Conservation (phyloP, 139 green algal species). For the Chlamydomonas asymmetrica region DNA sequence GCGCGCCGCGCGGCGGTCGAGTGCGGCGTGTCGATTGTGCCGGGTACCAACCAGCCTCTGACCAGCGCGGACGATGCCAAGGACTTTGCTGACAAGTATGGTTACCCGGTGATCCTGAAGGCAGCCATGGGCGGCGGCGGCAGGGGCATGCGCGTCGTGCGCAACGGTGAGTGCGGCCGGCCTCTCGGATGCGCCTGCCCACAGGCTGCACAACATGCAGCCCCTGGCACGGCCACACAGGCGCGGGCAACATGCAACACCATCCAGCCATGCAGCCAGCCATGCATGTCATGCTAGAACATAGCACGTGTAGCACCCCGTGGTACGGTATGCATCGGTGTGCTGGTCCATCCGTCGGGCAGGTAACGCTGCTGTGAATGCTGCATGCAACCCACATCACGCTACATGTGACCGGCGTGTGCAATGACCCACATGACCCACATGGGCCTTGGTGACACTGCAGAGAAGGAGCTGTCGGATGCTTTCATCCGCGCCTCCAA, state of each 20-base stretch:
- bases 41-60: constrained; percentile 81
- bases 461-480: constrained; percentile 79
- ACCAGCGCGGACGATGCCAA: constrained; percentile 60
- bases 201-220: background rate
- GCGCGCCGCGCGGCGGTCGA: constrained; percentile 70
- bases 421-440: too few species aligned
- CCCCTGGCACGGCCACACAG: background rate
- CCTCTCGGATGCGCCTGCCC: background rate
- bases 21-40: constrained; percentile 86
- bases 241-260: too few species aligned
- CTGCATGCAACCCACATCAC: too few species aligned
- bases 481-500: constrained; percentile 76
- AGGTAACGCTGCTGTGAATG: too few species aligned
- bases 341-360: too few species aligned
- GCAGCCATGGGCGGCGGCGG: constrained; percentile 91
- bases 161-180: constrained; percentile 29
- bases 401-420: too few species aligned
- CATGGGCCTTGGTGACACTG: background rate
- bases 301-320: too few species aligned
- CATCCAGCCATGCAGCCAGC: background rate
- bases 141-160: constrained; percentile 91
- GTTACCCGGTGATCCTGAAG: constrained; percentile 97
- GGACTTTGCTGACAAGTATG: constrained; percentile 66
- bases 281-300: too few species aligned
- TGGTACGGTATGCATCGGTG: too few species aligned